Conservation (phyloP, 441 rosid genomes). For the Eruca vesicaria region DNA sequence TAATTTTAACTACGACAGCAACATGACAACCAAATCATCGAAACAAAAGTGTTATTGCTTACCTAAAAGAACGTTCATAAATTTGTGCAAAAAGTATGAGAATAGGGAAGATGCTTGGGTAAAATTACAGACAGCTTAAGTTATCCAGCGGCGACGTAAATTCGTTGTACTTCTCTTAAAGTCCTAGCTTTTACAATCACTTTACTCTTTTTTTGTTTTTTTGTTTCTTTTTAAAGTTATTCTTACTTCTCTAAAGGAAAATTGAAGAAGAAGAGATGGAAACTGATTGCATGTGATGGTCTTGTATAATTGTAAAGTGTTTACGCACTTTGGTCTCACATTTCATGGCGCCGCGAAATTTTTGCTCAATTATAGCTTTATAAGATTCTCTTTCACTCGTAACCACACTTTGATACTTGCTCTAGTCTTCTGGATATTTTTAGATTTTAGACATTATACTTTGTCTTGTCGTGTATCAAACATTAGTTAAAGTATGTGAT, state of each 20-base stretch:
- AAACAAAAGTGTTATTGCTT: neutral
- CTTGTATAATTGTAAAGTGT: constrained; percentile 22
- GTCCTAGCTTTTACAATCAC: neutral
- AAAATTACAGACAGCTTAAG: constrained; percentile 14
- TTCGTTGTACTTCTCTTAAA: constrained; percentile 7
- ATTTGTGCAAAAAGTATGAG: neutral
- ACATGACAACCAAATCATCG: neutral
- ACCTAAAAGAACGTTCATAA: neutral
- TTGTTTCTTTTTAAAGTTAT: neutral
- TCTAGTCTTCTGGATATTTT: neutral
- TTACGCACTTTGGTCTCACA: constrained; percentile 9
- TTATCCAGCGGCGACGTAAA: constrained; percentile 11
- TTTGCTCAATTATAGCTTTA: constrained; percentile 4
- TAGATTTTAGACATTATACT: neutral
- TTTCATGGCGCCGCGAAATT: constrained; percentile 26
- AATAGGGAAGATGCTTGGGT: constrained; percentile 9
- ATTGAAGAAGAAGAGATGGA: neutral
- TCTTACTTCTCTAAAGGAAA: neutral
- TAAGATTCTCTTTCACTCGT: constrained; percentile 17
- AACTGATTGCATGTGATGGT: constrained; percentile 7
- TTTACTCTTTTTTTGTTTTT: neutral
- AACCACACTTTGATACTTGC: neutral
- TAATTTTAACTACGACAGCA: constrained; percentile 19
- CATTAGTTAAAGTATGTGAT: neutral
- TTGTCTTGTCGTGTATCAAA: neutral